Evolutionary conservation across 805 yeast species (phyloP), one percentile per base, ranked within the genome.

Genomic region (Candida arabinofermentans): DNA sequence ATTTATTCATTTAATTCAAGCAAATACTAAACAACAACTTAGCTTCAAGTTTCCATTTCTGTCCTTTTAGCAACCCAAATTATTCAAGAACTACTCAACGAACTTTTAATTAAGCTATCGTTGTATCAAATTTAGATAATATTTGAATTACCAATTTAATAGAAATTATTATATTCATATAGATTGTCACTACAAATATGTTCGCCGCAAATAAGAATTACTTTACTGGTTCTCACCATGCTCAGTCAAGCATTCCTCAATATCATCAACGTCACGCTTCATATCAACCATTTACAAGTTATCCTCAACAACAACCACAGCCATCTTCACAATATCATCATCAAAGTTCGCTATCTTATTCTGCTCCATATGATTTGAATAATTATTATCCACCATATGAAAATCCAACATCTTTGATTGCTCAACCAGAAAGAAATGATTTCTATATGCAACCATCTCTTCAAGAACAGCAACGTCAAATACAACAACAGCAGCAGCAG

Each of bases 81-180:
- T 7, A 16, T 24, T 24, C 2, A 16, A 34, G 8, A 9, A 6
- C 8, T 27, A 21, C 21, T 47, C 33, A 48, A 54, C 70, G 72
- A 67, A 64, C 72, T 67, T 67, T 67, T 67, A 54, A 54, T 55
- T 67, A 67, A 67, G 72, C 64, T 48, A 59, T 67, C 72, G 70
- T 54, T 58, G 40, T 24, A 22, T 27, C 24, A 40, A 26, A 13
- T 26, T 26, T 26, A n/a, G n/a, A 13, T 26, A 26, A 3, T 13
- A 7, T 24, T 9, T 9, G 12, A 24, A 9, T 4, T 9, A 4
- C 27, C 5, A 24, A 13, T 24, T 13, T 24, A 24, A 24, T 9
- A 24, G n/a, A 26, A 26, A 5, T 13, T 8, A 26, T n/a, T 3
- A 26, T 27, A 30, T 27, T 37, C 23, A 29, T 24, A 44, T 49